A percentile compares a stretch with the other conserved stretches of the same genome.
Evolutionary conservation across 306 rosid species (phyloP).

Genomic region (Bauhinia variegata): DNA sequence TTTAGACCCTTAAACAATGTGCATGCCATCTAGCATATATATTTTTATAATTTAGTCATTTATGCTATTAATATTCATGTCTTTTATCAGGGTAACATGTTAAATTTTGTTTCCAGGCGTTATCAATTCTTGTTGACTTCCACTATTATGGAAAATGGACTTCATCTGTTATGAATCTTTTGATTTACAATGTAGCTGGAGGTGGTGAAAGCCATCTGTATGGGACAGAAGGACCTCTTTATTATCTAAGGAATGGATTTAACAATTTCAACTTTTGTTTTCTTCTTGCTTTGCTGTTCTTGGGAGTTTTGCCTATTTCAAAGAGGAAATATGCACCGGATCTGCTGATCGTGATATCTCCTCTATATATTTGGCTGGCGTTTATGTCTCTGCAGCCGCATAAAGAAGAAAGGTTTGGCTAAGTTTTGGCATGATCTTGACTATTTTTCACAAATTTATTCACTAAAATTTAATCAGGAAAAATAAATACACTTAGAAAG

Average conservation of each 20-base stretch:
- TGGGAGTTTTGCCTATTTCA: constrained; percentile 68
- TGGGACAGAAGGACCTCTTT: constrained; percentile 86
- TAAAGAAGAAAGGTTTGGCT: constrained; percentile 89
- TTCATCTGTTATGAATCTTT: constrained; percentile 84
- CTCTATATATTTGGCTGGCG: constrained; percentile 83
- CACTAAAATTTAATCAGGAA: too few species aligned
- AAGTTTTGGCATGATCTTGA: constrained; percentile 18
- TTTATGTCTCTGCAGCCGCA: constrained; percentile 98
- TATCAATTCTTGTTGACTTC: constrained; percentile 64
- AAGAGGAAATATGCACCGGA: constrained; percentile 80
- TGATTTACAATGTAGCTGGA: constrained; percentile 82
- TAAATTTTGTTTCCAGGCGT: constrained; percentile 54
- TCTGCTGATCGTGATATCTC: constrained; percentile 83
- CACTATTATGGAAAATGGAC: constrained; percentile 84
- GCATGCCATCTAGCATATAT: constrained; percentile 15
- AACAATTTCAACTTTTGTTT: constrained; percentile 90
- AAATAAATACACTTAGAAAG: too few species aligned
- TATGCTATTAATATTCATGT: constrained; percentile 25
- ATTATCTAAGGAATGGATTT: constrained; percentile 89
- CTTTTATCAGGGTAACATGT: constrained; percentile 1
- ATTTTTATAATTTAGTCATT: background rate
- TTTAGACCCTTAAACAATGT: constrained; percentile 22
- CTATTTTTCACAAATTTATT: constrained; percentile 26
- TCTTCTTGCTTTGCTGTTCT: constrained; percentile 81
- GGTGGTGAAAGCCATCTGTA: constrained; percentile 97